phyloP scores from a whole-genome alignment of 768 basidiomycete species.

The Boletus subparvulus region DNA sequence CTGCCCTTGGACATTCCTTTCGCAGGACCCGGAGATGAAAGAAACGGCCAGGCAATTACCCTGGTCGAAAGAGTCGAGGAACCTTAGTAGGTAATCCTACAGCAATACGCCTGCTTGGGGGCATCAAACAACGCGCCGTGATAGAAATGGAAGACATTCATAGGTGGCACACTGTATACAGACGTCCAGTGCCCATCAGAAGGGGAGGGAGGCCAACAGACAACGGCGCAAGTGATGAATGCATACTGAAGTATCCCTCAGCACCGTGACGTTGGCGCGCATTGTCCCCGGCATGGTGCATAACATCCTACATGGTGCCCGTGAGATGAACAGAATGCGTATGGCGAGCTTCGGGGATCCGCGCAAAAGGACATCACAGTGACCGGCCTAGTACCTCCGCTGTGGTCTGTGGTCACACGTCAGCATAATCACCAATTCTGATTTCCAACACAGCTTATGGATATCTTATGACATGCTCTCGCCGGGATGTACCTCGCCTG shows the following conservation, averaged over 20 bases:
- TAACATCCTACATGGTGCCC: conserved; percentile 1
- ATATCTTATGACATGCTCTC: conserved; percentile 17
- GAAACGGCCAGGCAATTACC: conserved; percentile 3
- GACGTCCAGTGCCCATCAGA: conserved; percentile 15
- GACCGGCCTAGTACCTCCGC: conserved; percentile 9
- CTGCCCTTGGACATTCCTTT: conserved; percentile 15
- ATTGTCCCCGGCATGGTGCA: conserved; percentile 8
- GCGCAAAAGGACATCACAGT: conserved; percentile 12
- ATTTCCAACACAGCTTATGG: conserved; percentile 18
- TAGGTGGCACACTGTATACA: conserved; percentile 7
- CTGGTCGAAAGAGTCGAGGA: conserved; percentile 2
- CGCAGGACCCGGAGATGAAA: conserved; percentile 26
- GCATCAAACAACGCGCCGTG: conserved; percentile 25
- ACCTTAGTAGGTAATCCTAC: conserved; percentile 11
- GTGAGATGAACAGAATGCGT: conserved; percentile 11
- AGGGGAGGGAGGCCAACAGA: conserved; percentile 7
- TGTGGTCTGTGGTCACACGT: conserved; percentile 13
- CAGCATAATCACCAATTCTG: conserved; percentile 18
- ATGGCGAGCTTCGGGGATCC: conserved; percentile 6
- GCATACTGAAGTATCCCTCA: conserved; percentile 3
- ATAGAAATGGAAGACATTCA: conserved; percentile 22
- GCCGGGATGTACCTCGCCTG: conserved; percentile 15
- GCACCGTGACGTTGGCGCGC: conserved; percentile 1
- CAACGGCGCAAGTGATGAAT: conserved; percentile 8
- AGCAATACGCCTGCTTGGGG: conserved; percentile 9